A percentile compares a stretch with the other conserved stretches of the same genome.
These are phyloP conservation scores for Bipolaris cookei DNA, from an alignment of 2,329 filamentous ascomycete genomes.

Conservation along the genomic window DNA sequence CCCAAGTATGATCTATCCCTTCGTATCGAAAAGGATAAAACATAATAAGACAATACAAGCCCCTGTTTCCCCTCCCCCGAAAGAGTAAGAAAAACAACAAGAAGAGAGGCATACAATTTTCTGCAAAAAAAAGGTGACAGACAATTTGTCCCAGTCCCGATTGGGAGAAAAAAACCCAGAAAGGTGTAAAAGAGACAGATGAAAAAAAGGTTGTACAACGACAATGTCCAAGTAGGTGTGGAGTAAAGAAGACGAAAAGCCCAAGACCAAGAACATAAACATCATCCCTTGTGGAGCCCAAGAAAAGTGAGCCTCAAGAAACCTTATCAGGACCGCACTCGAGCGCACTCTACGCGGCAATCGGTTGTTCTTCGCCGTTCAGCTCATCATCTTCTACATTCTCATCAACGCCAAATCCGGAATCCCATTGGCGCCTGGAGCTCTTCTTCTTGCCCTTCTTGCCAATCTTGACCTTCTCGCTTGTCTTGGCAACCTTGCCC, in stretches of 20 bases:
- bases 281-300: neutral
- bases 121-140: neutral
- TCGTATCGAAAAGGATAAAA: neutral
- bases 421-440: constrained; percentile 41
- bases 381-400: constrained; percentile 24
- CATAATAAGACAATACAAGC: too few species aligned
- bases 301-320: neutral
- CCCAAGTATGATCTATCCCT: neutral
- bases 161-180: neutral
- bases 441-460: constrained; percentile 42
- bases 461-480: constrained; percentile 41
- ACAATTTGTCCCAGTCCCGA: neutral
- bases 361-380: constrained; percentile 18
- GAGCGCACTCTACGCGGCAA: constrained; percentile 22
- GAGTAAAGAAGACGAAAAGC: constrained; percentile 6
- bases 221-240: neutral
- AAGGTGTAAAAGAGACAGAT: neutral
- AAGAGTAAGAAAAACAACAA: neutral
- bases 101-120: neutral
- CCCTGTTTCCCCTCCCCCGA: neutral
- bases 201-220: neutral
- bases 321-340: neutral
- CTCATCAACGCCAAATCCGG: constrained; percentile 42
- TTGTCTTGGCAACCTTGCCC: constrained; percentile 41
- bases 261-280: neutral